Conservation (phyloP, 306 rosid species). For the Pterocarpus macrocarpus region DNA sequence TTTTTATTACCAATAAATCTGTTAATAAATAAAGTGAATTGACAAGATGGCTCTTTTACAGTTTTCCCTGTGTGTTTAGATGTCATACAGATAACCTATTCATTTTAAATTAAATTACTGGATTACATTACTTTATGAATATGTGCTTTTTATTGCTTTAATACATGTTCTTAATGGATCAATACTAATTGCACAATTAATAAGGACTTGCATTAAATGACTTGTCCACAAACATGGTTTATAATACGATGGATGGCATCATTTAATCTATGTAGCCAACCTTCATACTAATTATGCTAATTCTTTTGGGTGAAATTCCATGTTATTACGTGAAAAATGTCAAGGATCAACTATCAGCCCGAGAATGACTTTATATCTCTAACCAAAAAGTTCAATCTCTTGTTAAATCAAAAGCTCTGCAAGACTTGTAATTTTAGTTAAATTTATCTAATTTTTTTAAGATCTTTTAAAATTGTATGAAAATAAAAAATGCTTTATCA, state of each 20-base stretch:
- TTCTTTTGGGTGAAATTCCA: too few species aligned
- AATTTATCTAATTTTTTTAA: neutral
- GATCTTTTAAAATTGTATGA: constrained; percentile 28
- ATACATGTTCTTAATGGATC: neutral
- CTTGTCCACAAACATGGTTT: too few species aligned
- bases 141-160: constrained; percentile 9
- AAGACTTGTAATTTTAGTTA: neutral
- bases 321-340: too few species aligned
- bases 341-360: neutral
- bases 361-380: neutral
- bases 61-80: constrained; percentile 20
- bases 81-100: neutral
- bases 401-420: constrained; percentile 7
- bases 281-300: too few species aligned
- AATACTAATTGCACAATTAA: too few species aligned
- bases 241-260: too few species aligned
- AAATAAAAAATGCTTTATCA: constrained; percentile 48
- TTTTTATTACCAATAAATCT: constrained; percentile 16
- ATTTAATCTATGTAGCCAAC: too few species aligned
- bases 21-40: neutral
- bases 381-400: neutral
- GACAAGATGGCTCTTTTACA: neutral
- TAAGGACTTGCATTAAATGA: too few species aligned
- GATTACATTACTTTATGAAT: neutral
- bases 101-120: neutral